Base-by-base conservation (phyloP, 75 land plant species). In the Pinus taeda region DNA sequence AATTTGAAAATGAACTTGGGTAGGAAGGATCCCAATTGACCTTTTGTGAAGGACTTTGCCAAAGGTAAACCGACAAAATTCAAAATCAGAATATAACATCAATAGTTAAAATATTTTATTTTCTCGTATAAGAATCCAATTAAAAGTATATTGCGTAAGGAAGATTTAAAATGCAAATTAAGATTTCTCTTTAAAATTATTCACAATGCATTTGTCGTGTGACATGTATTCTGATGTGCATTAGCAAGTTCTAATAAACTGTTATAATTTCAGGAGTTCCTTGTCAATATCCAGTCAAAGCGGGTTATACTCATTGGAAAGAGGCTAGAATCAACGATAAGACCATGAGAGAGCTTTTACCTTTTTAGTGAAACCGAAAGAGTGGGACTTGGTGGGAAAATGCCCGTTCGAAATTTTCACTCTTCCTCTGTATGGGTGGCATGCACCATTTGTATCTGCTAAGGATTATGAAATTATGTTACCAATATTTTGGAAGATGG, bases 11-110 rank as follows among this genome's bases (percentile, higher is more conserved):
- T 20, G 57, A 74, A 79, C 15, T 57, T 60, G 39, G 77, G 64
- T 81, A 36, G 79, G 79, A 15, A 81, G 74, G 60, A 62, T 84
- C 11, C 0, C 11, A 49, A 49, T 49, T 78, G 55, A 17, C 59
- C 74, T 36, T 59, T 80, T 15, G 84, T 84, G 55, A 84, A 84
- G 36, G 86, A 84, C 59, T 73, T 36, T 74, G 83, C 71, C 65
- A 56, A 33, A 33, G 84, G 86, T 84, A 81, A 83, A 76, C 6
- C 5, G 30, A 69, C 3, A 36, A 65, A 33, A 2, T 49, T 49
- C 11, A 36, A 65, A 33, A 2, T 49, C 11, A 3, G 9, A 49
- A 49, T 9, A 33, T 33, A 33, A 33, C 33, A 33, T 33, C 33
- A 33, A 36, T 65, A 15, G 6, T 13, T 13, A 1, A 30, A 64